Evolutionary conservation across 768 basidiomycete species (phyloP), one percentile per base, ranked within the genome.

Genomic region (Phlebiopsis flavidoalba): DNA sequence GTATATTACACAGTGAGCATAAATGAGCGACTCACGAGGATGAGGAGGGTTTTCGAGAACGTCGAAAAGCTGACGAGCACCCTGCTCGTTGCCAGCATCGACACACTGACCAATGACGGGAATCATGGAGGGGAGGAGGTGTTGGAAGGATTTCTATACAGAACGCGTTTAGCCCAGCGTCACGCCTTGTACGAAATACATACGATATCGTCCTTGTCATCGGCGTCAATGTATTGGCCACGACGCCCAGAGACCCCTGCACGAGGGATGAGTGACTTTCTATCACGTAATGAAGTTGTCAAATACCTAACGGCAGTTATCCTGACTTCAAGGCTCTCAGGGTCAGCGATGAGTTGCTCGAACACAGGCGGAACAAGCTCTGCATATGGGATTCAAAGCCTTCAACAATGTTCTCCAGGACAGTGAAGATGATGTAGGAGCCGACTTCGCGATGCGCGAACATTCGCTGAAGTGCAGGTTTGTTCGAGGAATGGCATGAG

Each of bases 21-120:
- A 15, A 48, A 12, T 31, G 26, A 36, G 8, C 40, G 14, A 73
- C 87, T 60, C 65, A 91, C 92, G 60, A 98, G 85, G 70, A 98
- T 96, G 51, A 96, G 82, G 51, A 98, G 86, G 0, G 93, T 95
- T 79, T n/a, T 98, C 97, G 63, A 98, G 81, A 31, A 98, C 93
- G 70, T 99, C 97, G 69, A 98, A 97, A 24, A 95, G 79, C 69
- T 95, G 87, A 64, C 95, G 87, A 50, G 93, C 91, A 57, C 86
- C 86, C 37, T 80, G 79, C 69, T 95, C 93, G 69, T 98, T 89
- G 37, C 82, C 84, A 37, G 82, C 72, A 65, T 91, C 89, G 7
- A 98, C 84, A 43, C 86, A 82, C 73, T 93, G 88, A 4, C 88
- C 88, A 43, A 98, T 87, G 53, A 98, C 95, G 60, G 83, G 81